Conservation (phyloP, 1,139 yeast species). For the Taphrina sp. region DNA sequence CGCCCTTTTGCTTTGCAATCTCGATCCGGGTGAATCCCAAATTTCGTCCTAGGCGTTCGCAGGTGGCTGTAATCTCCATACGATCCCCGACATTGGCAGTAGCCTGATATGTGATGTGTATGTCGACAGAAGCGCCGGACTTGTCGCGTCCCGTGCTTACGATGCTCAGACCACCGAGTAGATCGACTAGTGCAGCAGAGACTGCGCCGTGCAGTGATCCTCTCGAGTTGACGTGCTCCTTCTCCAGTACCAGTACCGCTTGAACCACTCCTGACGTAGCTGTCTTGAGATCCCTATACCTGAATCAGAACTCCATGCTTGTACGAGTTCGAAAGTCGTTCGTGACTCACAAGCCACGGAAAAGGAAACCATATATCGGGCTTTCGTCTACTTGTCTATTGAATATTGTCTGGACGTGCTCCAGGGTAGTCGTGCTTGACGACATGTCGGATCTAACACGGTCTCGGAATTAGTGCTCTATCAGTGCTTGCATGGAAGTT, state of each 20-base stretch:
- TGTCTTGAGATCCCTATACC: too few species aligned
- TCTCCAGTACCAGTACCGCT: background rate
- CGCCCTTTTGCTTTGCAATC: background rate
- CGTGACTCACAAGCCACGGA: background rate
- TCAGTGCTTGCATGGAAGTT: too few species aligned
- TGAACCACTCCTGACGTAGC: too few species aligned
- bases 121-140: conserved; percentile 11
- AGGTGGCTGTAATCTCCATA: background rate
- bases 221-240: conserved; percentile 7
- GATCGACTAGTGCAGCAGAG: conserved; percentile 9
- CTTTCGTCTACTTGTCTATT: background rate
- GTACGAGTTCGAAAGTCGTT: too few species aligned
- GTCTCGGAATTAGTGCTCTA: too few species aligned
- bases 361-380: conserved; percentile 9
- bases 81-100: conserved; percentile 2
- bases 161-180: conserved; percentile 11
- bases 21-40: conserved; percentile 10
- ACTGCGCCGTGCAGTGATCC: conserved; percentile 15
- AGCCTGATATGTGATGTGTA: conserved; percentile 10
- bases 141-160: background rate
- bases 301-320: too few species aligned
- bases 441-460: too few species aligned
- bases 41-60: conserved; percentile 9
- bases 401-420: background rate
- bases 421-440: too few species aligned